Conservation (phyloP, 805 yeast genomes). For the Wickerhamiella azymoides region DNA sequence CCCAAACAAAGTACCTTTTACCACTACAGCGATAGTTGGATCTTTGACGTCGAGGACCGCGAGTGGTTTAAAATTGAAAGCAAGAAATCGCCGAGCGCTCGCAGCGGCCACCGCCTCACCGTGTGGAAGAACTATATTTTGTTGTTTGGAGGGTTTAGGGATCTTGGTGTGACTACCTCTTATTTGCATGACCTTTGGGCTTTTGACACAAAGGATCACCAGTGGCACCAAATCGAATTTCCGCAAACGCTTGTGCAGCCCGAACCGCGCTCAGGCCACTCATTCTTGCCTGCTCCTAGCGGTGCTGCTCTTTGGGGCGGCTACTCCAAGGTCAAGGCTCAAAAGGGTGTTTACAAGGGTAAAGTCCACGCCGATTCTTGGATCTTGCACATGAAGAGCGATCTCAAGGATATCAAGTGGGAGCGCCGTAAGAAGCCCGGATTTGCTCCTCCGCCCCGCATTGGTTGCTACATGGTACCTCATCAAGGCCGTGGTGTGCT, state of each 20-base stretch:
- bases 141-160: constrained; percentile 86
- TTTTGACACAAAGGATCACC: constrained; percentile 76
- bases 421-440: constrained; percentile 85
- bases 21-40: constrained; percentile 95
- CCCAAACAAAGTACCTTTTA: constrained; percentile 93
- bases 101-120: constrained; percentile 87
- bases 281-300: constrained; percentile 59
- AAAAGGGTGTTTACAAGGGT: constrained; percentile 77
- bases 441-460: constrained; percentile 81
- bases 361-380: constrained; percentile 78
- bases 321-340: constrained; percentile 79
- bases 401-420: constrained; percentile 64
- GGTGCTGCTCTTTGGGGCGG: constrained; percentile 90
- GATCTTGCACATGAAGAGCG: constrained; percentile 76
- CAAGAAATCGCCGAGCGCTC: constrained; percentile 55
- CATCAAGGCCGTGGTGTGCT: constrained; percentile 86
- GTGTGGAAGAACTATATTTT: constrained; percentile 84
- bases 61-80: constrained; percentile 84
- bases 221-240: constrained; percentile 82
- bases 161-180: constrained; percentile 69
- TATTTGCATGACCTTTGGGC: constrained; percentile 83
- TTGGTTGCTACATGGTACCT: constrained; percentile 80
- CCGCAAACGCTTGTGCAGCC: constrained; percentile 72
- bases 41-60: constrained; percentile 65
- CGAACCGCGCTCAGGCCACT: constrained; percentile 89